phyloP scores from a whole-genome alignment of 2,329 filamentous ascomycete species.

The Trichoderma sp. region DNA sequence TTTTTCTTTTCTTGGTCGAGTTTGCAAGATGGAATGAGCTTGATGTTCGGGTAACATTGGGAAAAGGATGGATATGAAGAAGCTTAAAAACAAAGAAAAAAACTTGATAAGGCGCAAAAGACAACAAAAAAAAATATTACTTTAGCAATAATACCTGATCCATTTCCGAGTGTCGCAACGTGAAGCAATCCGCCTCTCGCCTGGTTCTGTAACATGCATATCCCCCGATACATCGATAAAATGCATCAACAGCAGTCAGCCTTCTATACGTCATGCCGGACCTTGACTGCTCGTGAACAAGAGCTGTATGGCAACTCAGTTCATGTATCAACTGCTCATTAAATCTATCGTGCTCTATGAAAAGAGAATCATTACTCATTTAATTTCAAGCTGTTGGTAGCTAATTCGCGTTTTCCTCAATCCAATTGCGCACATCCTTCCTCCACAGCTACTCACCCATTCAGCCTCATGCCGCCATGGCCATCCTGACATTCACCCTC shows the following conservation, averaged over 20 bases:
- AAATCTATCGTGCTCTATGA: too few species aligned
- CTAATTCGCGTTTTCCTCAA: too few species aligned
- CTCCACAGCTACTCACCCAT: neutral
- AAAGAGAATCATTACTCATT: neutral
- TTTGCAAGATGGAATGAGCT: too few species aligned
- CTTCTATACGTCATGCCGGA: neutral
- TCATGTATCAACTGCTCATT: neutral
- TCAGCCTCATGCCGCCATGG: conserved; percentile 47
- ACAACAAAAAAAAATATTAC: neutral
- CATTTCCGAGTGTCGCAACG: neutral
- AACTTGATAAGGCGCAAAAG: neutral
- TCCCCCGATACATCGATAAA: neutral
- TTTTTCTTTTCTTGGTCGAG: neutral
- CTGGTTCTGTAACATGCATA: neutral
- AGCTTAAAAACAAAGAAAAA: neutral
- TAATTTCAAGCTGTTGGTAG: neutral
- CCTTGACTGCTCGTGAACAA: conserved; percentile 11
- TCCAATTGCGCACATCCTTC: neutral
- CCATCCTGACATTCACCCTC: conserved; percentile 72
- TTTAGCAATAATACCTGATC: neutral
- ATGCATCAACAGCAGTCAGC: neutral
- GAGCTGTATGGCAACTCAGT: neutral
- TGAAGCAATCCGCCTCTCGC: neutral
- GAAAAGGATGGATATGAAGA: neutral
- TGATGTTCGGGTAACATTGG: neutral